A percentile compares a stretch with the other conserved stretches of the same genome.
These are phyloP conservation scores for Rhodotorula mucilaginosa DNA, from an alignment of 1,284 basidiomycete genomes.

Conservation along the genomic window DNA sequence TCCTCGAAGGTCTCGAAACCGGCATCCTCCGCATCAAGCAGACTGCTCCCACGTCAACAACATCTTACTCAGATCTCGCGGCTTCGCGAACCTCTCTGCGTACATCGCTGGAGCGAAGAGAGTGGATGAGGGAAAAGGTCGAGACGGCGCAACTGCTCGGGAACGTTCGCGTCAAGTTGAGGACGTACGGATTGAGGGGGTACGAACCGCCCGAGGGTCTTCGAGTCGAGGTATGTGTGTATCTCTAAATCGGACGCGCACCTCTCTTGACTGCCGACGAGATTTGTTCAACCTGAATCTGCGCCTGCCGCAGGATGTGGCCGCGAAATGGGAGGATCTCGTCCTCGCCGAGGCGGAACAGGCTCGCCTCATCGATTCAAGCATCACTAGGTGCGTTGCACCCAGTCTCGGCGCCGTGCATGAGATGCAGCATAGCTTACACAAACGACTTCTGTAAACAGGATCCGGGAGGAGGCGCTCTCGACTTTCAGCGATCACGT, in stretches of 20 bases:
- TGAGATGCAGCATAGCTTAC: neutral
- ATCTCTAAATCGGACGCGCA: too few species aligned
- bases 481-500: slow-evolving; percentile 4
- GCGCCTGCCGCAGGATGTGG: slow-evolving; percentile 53
- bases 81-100: slow-evolving; percentile 70
- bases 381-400: slow-evolving; percentile 10
- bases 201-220: slow-evolving; percentile 77
- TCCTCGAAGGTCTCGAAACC: slow-evolving; percentile 63
- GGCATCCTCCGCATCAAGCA: slow-evolving; percentile 65
- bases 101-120: slow-evolving; percentile 77
- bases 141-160: slow-evolving; percentile 84
- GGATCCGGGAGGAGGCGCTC: slow-evolving; percentile 2
- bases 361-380: neutral
- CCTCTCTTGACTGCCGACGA: neutral
- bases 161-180: slow-evolving; percentile 91
- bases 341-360: neutral
- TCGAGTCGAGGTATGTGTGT: slow-evolving; percentile 57
- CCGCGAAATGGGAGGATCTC: slow-evolving; percentile 64
- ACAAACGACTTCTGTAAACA: neutral
- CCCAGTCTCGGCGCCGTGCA: neutral
- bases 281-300: neutral
- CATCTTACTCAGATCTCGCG: slow-evolving; percentile 79
- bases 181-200: slow-evolving; percentile 79
- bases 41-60: slow-evolving; percentile 58
- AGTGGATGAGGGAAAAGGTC: slow-evolving; percentile 85